Percentiles rank a stretch among this genome's conserved stretches.
Conservation (phyloP, 768 basidiomycete species). For the Phlebiopsis flavidoalba region DNA sequence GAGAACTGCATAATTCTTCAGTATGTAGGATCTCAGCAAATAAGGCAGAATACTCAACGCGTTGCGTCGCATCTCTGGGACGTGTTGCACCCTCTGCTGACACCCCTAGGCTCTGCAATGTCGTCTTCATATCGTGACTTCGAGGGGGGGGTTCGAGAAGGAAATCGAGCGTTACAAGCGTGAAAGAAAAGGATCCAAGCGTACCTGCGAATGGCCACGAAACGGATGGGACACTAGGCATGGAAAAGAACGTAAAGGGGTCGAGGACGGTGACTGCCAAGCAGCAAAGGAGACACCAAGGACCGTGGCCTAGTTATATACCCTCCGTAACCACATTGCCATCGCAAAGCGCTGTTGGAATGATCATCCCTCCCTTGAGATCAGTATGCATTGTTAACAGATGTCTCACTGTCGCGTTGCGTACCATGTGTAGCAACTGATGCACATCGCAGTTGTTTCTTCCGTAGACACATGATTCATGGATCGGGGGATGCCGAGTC, state of each 20-base stretch:
- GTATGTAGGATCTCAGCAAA: background rate
- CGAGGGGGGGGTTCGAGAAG: background rate
- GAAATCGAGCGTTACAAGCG: background rate
- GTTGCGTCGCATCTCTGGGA: background rate
- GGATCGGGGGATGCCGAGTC: no score
- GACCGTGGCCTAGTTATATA: background rate
- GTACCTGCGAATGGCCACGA: slow-evolving; percentile 3
- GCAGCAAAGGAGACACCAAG: background rate
- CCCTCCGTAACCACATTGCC: background rate
- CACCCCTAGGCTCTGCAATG: background rate
- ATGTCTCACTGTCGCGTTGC: background rate
- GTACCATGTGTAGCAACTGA: no score
- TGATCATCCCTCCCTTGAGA: background rate
- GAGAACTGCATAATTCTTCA: background rate
- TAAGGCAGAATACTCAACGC: background rate
- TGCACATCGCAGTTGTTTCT: no score
- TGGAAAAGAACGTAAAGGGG: background rate
- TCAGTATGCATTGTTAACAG: background rate
- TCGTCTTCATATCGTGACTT: background rate
- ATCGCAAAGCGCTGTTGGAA: background rate
- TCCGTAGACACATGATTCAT: no score
- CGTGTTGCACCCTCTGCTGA: background rate
- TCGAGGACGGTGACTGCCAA: slow-evolving; percentile 6
- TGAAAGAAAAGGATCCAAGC: slow-evolving; percentile 1
- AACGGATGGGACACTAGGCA: background rate